Evolutionary conservation across 257 asterid genomes (phyloP).

Genomic region (Lycium ferocissimum): DNA sequence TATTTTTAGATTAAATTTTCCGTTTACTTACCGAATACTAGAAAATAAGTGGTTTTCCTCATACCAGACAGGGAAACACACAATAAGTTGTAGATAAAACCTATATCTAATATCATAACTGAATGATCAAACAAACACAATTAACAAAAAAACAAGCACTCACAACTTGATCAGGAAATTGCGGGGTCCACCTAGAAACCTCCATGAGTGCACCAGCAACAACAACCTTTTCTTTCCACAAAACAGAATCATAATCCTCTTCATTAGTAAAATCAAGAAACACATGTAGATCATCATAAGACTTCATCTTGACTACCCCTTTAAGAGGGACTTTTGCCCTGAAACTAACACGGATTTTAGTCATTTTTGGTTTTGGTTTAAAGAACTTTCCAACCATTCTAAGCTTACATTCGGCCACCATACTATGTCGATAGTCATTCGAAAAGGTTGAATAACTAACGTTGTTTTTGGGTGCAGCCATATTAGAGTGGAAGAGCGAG

Average conservation of each 20-base stretch:
- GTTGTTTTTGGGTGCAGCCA: too few species aligned
- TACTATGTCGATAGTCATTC: not conserved
- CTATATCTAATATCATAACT: not conserved
- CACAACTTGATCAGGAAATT: slow-evolving; percentile 20
- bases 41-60: not conserved
- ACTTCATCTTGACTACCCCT: not conserved
- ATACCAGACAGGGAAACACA: not conserved
- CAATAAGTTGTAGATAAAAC: not conserved
- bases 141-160: not conserved
- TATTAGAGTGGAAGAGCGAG: too few species aligned
- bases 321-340: not conserved
- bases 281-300: not conserved
- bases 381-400: slow-evolving; percentile 12
- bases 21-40: not conserved
- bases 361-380: not conserved
- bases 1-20: not conserved
- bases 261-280: not conserved
- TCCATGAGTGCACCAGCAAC: not conserved
- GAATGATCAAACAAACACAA: not conserved
- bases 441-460: not conserved
- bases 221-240: not conserved
- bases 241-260: not conserved
- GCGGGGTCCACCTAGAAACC: not conserved
- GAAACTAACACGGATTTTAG: not conserved
- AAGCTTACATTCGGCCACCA: not conserved